Base-by-base conservation (phyloP, 495 filamentous ascomycete genomes). In the Podospora tetraspora region DNA sequence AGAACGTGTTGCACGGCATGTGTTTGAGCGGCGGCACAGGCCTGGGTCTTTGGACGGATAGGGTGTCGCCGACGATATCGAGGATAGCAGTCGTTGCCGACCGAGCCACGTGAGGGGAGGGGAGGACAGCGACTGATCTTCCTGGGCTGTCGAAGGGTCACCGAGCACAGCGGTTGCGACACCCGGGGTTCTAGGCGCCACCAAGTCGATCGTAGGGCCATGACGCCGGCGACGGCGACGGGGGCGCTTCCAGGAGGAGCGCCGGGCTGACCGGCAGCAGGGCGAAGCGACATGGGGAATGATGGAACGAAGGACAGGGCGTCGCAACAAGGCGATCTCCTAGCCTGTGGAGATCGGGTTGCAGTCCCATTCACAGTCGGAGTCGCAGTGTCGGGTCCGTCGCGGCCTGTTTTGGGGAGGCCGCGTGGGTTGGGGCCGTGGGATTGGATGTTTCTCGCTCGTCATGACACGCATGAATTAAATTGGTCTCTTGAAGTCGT, bases 401-500 rank as follows among this genome's bases (percentile, higher is more conserved):
- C 43, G 64, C 61, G 66, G 66, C 64, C 70, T 71, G 69, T 69
- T 70, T 64, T 63, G 64, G 37, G 37, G 56, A 69, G 66, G 43
- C 59, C 22, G 59, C 64, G 62, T 67, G 66, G 68, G 11, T 64
- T 30, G 13, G 27, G 59, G 19, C 56, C 19, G 63, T 69, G 74
- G 65, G 72, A 76, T 73, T 76, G 72, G 72, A 58, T 59, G 61
- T 71, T 68, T 68, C 66, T 71, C 58, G 66, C 63, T 68, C 59
- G 52, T 71, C 71, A 71, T 76, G 74, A 77, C 75, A 77, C 72
- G 74, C 71, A 73, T 74, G 72, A n/a, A 64, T 76, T 74, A 73
- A 74, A 77, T 76, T 74, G 72, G 66, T 57, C 69, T 74, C 67
- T 22, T 62, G 23, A 70, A 71, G 72, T 69, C 69, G 74, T 78